Conservation (phyloP, 2,329 filamentous ascomycete genomes). For the Phaeosphaeriaceae sp. region DNA sequence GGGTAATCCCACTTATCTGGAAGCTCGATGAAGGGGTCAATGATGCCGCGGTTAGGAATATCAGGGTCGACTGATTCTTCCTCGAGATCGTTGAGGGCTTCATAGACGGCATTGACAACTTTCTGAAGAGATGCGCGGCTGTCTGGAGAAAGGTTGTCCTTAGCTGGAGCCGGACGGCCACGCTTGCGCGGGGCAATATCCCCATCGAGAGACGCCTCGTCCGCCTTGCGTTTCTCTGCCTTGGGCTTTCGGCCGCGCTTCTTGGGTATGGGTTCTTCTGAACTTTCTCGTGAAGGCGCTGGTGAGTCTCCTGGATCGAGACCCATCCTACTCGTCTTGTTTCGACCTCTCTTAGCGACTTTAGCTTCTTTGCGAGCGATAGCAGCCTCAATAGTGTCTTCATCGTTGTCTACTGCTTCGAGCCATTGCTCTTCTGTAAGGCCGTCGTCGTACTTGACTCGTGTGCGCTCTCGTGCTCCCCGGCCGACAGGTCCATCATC, state of each 20-base stretch:
- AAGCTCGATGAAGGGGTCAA: conserved; percentile 91
- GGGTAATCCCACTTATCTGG: conserved; percentile 88
- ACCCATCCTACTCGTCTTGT: conserved; percentile 69
- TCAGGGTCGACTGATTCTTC: conserved; percentile 70
- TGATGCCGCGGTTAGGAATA: conserved; percentile 76
- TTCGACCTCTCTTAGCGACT: conserved; percentile 78
- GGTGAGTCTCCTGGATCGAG: conserved; percentile 72
- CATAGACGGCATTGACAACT: conserved; percentile 77
- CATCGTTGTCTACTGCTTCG: conserved; percentile 95
- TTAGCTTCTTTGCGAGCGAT: conserved; percentile 87
- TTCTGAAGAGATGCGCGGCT: conserved; percentile 80
- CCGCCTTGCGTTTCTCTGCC: conserved; percentile 86
- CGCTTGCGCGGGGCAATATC: conserved; percentile 71
- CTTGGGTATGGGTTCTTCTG: conserved; percentile 79
- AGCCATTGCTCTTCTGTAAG: conserved; percentile 99
- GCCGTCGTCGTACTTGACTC: conserved; percentile 95
- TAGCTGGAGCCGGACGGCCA: conserved; percentile 67
- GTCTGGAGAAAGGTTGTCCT: conserved; percentile 70
- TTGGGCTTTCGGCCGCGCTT: conserved; percentile 80
- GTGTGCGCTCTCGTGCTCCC: conserved; percentile 91
- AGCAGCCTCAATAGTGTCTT: conserved; percentile 91
- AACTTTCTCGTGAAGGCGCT: conserved; percentile 78
- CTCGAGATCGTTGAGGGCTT: conserved; percentile 82
- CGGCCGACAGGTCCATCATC: conserved; percentile 77
- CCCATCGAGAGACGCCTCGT: conserved; percentile 67